A percentile compares a stretch with the other conserved stretches of the same genome.
phyloP scores from a whole-genome alignment of 352 stramenopile species.

The Synura sp. region DNA sequence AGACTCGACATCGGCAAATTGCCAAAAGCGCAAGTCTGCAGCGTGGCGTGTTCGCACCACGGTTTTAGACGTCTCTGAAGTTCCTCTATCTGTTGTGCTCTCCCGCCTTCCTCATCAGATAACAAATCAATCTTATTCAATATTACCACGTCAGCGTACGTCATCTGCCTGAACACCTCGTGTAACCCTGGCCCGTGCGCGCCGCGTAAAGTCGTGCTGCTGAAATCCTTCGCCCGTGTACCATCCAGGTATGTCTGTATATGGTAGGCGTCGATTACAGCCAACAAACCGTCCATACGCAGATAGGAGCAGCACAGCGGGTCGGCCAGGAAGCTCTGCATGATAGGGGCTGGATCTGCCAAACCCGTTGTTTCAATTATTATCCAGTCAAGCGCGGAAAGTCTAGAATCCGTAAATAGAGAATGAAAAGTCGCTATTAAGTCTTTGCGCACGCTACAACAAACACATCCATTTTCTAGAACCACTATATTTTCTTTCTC shows the following conservation, averaged over 20 bases:
- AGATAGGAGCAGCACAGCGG: slow-evolving; percentile 76
- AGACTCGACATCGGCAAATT: too few species aligned
- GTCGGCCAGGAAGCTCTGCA: slow-evolving; percentile 93
- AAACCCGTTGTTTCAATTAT: slow-evolving; percentile 89
- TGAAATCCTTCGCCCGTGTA: slow-evolving; percentile 50
- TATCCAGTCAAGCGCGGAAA: slow-evolving; percentile 75
- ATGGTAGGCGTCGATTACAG: slow-evolving; percentile 90
- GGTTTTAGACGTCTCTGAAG: too few species aligned
- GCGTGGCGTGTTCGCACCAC: too few species aligned
- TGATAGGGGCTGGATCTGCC: slow-evolving; percentile 85
- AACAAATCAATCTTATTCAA: slow-evolving; percentile 94
- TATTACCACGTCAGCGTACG: slow-evolving; percentile 85
- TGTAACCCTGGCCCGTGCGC: slow-evolving; percentile 45
- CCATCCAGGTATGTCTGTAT: slow-evolving; percentile 68
- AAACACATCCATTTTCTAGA: slow-evolving; percentile 95
- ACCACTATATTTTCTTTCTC: slow-evolving; percentile 75
- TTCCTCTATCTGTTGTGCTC: neutral
- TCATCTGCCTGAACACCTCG: slow-evolving; percentile 81
- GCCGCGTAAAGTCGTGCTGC: neutral
- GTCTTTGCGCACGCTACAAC: slow-evolving; percentile 87
- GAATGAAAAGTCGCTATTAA: slow-evolving; percentile 63
- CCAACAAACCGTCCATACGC: slow-evolving; percentile 90
- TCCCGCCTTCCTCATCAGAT: slow-evolving; percentile 34
- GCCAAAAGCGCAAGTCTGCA: too few species aligned
- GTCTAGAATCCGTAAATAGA: slow-evolving; percentile 58